Evolutionary conservation across 768 basidiomycete species (phyloP).

Genomic region (Mycena haematopus): DNA sequence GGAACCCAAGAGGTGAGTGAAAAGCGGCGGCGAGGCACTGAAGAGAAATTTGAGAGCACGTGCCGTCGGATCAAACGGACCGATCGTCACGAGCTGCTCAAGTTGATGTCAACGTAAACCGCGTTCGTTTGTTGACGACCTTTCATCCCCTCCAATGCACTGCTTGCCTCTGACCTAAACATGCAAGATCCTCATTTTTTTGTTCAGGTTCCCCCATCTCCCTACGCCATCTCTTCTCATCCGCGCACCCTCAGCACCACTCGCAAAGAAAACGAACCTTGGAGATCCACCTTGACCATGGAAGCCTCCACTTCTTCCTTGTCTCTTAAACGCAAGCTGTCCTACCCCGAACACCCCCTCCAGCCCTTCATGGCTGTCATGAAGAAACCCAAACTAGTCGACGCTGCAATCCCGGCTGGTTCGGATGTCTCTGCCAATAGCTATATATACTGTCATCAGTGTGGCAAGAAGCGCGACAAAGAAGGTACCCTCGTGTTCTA

Average conservation of each 20-base stretch:
- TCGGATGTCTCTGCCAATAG: slow-evolving; percentile 30
- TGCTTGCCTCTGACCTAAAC: not conserved
- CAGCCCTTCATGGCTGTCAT: slow-evolving; percentile 24
- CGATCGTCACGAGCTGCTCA: no score
- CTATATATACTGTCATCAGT: slow-evolving; percentile 74
- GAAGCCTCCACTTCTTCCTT: slow-evolving; percentile 31
- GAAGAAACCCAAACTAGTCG: slow-evolving; percentile 30
- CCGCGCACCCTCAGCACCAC: slow-evolving; percentile 25
- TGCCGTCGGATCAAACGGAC: not conserved
- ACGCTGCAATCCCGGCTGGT: slow-evolving; percentile 25
- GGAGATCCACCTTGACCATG: slow-evolving; percentile 36
- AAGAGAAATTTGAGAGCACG: not conserved
- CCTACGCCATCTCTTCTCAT: not conserved
- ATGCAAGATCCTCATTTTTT: slow-evolving; percentile 7
- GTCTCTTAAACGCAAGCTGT: slow-evolving; percentile 57
- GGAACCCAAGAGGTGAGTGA: slow-evolving; percentile 17
- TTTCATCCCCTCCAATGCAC: not conserved
- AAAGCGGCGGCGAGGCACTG: no score
- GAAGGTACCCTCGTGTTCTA: slow-evolving; percentile 34
- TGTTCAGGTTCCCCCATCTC: slow-evolving; percentile 18
- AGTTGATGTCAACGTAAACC: not conserved
- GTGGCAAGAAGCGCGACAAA: slow-evolving; percentile 64
- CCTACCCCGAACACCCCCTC: slow-evolving; percentile 42
- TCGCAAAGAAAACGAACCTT: slow-evolving; percentile 57
- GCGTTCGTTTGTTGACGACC: not conserved